These are phyloP conservation scores for Pyrenochaeta sp. DNA, from an alignment of 2,329 filamentous ascomycete species.

Conservation along the genomic window DNA sequence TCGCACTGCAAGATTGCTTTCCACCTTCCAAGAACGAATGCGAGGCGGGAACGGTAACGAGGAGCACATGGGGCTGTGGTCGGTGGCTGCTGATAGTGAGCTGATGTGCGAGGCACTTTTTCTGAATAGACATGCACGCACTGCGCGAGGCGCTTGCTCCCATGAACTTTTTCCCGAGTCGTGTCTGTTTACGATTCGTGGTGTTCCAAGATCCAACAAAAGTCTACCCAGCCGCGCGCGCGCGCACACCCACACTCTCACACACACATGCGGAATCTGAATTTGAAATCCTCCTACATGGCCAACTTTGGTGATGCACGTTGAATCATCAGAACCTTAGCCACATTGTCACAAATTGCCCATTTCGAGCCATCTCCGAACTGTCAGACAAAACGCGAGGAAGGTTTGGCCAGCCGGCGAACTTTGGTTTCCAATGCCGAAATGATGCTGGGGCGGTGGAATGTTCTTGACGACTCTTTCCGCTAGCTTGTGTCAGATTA, in stretches of 20 bases:
- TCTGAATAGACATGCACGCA: conserved; percentile 2
- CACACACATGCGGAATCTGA: background rate
- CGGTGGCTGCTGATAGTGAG: background rate
- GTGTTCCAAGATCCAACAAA: conserved; percentile 1
- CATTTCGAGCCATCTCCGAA: background rate
- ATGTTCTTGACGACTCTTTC: conserved; percentile 22
- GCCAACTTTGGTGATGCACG: background rate
- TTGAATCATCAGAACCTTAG: background rate
- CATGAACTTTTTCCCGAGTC: conserved; percentile 4
- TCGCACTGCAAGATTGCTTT: background rate
- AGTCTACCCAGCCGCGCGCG: background rate
- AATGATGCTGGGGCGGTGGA: conserved; percentile 19
- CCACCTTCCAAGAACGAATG: background rate
- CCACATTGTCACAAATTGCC: background rate
- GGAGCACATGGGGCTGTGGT: background rate
- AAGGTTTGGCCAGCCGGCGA: conserved; percentile 10
- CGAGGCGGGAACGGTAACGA: background rate
- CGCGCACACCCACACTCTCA: too few species aligned
- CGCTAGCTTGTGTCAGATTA: conserved; percentile 21
- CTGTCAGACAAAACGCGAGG: background rate
- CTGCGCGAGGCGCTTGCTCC: background rate
- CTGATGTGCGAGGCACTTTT: background rate
- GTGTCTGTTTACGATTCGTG: conserved; percentile 2
- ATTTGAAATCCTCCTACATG: background rate
- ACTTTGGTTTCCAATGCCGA: conserved; percentile 10